Evolutionary conservation across 805 yeast genomes (phyloP), one percentile per base, ranked within the genome.

Genomic region (Vanderwaltozyma polyspora): DNA sequence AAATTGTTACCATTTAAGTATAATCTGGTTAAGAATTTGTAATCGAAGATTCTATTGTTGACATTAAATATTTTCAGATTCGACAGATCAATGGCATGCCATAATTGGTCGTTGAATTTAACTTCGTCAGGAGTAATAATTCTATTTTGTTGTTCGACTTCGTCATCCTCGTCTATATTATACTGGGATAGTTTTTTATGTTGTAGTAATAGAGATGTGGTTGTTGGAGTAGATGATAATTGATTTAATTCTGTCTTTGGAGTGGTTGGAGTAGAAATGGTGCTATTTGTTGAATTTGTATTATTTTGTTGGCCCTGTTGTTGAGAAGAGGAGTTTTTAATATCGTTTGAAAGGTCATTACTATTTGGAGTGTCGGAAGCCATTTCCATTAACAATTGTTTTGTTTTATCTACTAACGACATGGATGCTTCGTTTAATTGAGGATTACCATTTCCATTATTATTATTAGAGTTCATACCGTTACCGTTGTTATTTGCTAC

Each of bases 61-160:
- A 89, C 45, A 37, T 73, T 70, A 41, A 74, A 64, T 34, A 91
- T 66, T 23, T 89, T 83, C 58, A 91, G 94, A 39, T 95, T 95
- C 43, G 93, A 76, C 44, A 89, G 65, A 62, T 91, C 99, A 44
- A 91, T 64, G 5, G 87, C 89, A 35, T 93, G 81, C 99, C 99
- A 91, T 52, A 82, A 70, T 61, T 87, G 96, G 39, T 77, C 79
- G 25, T 80, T 75, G 40, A 45, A 49, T 30, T 56, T 48, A 16
- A 47, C 34, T 31, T 43, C 42, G 29, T 40, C 39, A 21, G 46
- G 47, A 14, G 45, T 46, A 25, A 39, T 29, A 41, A 45, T 40
- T 28, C 48, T 44, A 32, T 45, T 35, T 9, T 45, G 28, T 25
- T 34, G 36, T 31, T 49, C 58, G 31, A 36, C 51, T 51, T 76